Conservation (phyloP, 441 rosid genomes). For the Raphanus hybrid region DNA sequence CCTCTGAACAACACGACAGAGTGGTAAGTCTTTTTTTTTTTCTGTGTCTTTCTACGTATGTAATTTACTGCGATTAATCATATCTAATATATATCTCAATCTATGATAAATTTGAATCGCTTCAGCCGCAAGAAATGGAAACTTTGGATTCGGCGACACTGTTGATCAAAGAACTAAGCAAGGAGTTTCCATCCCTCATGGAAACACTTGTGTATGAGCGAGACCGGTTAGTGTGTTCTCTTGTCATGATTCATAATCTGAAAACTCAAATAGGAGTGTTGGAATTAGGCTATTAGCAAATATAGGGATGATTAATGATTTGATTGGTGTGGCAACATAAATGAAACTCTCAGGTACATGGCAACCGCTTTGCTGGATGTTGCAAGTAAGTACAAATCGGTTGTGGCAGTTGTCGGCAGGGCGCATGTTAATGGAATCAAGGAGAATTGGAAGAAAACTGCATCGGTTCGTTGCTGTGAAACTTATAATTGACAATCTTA, state of each 20-base stretch:
- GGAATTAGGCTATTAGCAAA: neutral
- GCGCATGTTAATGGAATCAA: constrained; percentile 85
- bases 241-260: neutral
- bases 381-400: constrained; percentile 70
- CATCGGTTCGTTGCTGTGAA: too few species aligned
- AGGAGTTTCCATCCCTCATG: constrained; percentile 85
- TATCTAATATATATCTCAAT: constrained; percentile 39
- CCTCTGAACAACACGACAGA: constrained; percentile 80
- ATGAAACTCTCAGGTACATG: constrained; percentile 67
- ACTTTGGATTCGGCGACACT: constrained; percentile 20
- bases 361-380: constrained; percentile 60
- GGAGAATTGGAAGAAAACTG: constrained; percentile 62
- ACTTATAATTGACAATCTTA: too few species aligned
- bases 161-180: constrained; percentile 93
- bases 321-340: neutral
- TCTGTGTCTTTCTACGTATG: neutral
- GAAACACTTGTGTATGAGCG: constrained; percentile 93
- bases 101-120: neutral
- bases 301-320: neutral
- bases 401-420: constrained; percentile 89
- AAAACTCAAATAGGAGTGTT: neutral
- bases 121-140: neutral
- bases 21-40: constrained; percentile 54
- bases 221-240: constrained; percentile 82
- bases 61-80: neutral